Evolutionary conservation across 2,329 filamentous ascomycete genomes (phyloP).

Genomic region (Xylaria arbuscula): DNA sequence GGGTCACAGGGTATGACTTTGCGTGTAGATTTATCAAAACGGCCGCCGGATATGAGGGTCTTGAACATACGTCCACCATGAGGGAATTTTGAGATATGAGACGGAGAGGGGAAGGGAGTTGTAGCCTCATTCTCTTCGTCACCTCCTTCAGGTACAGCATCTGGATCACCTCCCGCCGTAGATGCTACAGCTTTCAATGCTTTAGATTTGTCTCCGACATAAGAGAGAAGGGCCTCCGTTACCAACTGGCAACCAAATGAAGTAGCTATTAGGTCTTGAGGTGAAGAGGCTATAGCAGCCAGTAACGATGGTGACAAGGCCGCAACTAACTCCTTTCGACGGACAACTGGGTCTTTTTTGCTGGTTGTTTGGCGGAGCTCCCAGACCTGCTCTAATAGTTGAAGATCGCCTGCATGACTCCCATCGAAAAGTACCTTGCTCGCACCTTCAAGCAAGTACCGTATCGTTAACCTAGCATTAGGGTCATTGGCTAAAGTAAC

Average conservation of each 20-base stretch:
- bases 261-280: conserved; percentile 75
- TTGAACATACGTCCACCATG: conserved; percentile 87
- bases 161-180: conserved; percentile 68
- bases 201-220: conserved; percentile 78
- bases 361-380: conserved; percentile 84
- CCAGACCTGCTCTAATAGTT: conserved; percentile 80
- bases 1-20: conserved; percentile 78
- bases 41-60: conserved; percentile 87
- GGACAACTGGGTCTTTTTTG: conserved; percentile 86
- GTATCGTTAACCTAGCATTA: conserved; percentile 73
- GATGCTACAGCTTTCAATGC: conserved; percentile 78
- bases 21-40: conserved; percentile 80
- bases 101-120: conserved; percentile 44
- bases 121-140: conserved; percentile 53
- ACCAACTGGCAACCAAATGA: conserved; percentile 90
- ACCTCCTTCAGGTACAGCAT: conserved; percentile 39
- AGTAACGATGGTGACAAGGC: conserved; percentile 80
- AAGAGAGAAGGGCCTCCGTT: conserved; percentile 81
- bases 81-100: conserved; percentile 70
- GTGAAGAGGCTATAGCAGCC: conserved; percentile 74
- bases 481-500: conserved; percentile 73
- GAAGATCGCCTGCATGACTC: conserved; percentile 72
- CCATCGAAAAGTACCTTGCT: conserved; percentile 70
- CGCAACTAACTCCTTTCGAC: conserved; percentile 80
- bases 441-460: conserved; percentile 83